Conservation (phyloP, 495 filamentous ascomycete genomes). For the Cercophora samala region DNA sequence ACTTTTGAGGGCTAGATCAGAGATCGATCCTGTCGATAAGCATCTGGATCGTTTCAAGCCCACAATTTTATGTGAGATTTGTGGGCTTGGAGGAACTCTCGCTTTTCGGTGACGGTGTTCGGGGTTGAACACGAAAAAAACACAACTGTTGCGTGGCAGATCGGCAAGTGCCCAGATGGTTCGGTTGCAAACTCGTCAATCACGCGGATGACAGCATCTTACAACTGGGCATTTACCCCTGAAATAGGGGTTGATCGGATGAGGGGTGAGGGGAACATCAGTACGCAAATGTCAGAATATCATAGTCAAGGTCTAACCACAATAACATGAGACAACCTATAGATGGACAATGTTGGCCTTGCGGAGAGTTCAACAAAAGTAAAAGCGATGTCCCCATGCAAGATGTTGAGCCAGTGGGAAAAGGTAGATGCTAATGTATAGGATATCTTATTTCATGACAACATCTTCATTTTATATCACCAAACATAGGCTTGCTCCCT, state of each 20-base stretch:
- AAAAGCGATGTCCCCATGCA: background rate
- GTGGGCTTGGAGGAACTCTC: background rate
- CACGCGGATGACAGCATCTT: background rate
- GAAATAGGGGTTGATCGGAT: background rate
- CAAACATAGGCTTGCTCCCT: background rate
- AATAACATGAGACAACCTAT: background rate
- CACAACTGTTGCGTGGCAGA: background rate
- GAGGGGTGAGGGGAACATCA: background rate
- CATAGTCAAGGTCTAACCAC: background rate
- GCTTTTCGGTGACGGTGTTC: background rate
- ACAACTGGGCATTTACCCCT: background rate
- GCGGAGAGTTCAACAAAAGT: background rate
- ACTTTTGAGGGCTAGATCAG: background rate
- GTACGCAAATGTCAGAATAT: background rate
- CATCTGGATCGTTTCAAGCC: background rate
- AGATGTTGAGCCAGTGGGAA: background rate
- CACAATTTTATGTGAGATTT: background rate
- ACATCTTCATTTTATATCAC: conserved; percentile 1
- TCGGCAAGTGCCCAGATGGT: background rate
- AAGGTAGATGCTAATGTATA: background rate
- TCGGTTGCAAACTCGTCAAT: background rate
- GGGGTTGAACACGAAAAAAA: background rate
- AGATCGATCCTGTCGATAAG: background rate
- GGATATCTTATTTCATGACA: background rate
- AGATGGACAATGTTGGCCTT: background rate